Conservation (phyloP, 768 basidiomycete species). For the Leucocoprinus leucothites region DNA sequence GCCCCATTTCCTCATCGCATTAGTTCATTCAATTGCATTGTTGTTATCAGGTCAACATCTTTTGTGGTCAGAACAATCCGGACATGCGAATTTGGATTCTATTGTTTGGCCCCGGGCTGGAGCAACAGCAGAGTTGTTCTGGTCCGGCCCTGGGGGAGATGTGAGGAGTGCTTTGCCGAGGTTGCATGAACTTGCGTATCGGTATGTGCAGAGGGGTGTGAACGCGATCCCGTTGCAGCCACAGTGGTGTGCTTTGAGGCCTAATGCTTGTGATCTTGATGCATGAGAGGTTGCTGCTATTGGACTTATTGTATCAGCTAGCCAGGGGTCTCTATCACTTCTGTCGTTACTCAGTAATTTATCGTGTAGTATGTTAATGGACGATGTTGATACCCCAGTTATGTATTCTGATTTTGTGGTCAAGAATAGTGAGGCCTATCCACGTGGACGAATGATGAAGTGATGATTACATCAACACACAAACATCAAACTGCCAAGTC, state of each 20-base stretch:
- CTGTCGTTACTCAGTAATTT: no score
- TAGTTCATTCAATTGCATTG: background rate
- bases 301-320: no score
- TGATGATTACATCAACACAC: no score
- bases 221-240: slow-evolving; percentile 64
- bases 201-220: slow-evolving; percentile 61
- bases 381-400: no score
- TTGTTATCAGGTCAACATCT: slow-evolving; percentile 49
- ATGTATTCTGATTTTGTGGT: no score
- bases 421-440: no score
- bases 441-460: no score
- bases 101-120: slow-evolving; percentile 74
- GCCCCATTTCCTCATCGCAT: background rate
- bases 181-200: slow-evolving; percentile 62
- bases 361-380: no score
- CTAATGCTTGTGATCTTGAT: slow-evolving; percentile 51
- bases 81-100: slow-evolving; percentile 61
- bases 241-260: slow-evolving; percentile 67
- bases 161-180: slow-evolving; percentile 55
- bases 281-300: slow-evolving; percentile 24
- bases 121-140: slow-evolving; percentile 68
- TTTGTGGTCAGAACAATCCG: slow-evolving; percentile 75
- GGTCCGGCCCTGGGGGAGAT: slow-evolving; percentile 56
- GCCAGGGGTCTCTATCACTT: no score
- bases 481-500: no score